A percentile compares a stretch with the other conserved stretches of the same genome.
phyloP scores from a whole-genome alignment of 257 asterid species.

The Phtheirospermum japonicum region DNA sequence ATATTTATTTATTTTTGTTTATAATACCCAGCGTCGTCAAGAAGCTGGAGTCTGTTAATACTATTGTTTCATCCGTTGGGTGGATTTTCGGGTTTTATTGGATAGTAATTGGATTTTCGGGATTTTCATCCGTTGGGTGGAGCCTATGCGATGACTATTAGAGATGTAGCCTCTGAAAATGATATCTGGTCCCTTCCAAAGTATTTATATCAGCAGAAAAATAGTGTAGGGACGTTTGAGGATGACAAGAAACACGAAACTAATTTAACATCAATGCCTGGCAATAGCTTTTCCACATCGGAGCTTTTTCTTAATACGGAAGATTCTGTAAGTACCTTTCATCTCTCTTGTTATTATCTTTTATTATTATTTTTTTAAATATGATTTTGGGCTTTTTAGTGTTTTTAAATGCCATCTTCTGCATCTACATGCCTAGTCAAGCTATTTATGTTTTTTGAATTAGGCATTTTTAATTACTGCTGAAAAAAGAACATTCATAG shows the following conservation, averaged over 20 bases:
- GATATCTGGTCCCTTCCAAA: slow-evolving; percentile 76
- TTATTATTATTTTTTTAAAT: too few species aligned
- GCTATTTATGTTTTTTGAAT: too few species aligned
- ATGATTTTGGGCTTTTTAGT: too few species aligned
- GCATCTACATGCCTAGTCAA: too few species aligned
- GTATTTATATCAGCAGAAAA: slow-evolving; percentile 48
- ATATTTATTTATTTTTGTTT: background rate
- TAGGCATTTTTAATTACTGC: too few species aligned
- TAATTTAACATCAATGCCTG: slow-evolving; percentile 26
- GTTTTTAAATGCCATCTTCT: too few species aligned
- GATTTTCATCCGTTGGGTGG: slow-evolving; percentile 93
- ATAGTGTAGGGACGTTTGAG: slow-evolving; percentile 9
- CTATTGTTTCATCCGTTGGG: slow-evolving; percentile 77
- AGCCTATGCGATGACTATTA: slow-evolving; percentile 77
- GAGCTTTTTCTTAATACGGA: slow-evolving; percentile 65
- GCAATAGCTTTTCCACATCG: slow-evolving; percentile 32
- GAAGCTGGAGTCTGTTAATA: slow-evolving; percentile 67
- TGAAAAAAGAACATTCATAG: too few species aligned
- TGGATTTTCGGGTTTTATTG: slow-evolving; percentile 93
- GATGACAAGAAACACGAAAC: slow-evolving; percentile 19
- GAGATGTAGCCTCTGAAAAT: slow-evolving; percentile 75
- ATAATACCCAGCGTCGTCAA: slow-evolving; percentile 52
- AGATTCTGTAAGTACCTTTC: slow-evolving; percentile 63
- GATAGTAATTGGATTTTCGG: slow-evolving; percentile 72
- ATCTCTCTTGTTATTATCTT: too few species aligned